Evolutionary conservation across 2,329 filamentous ascomycete genomes (phyloP).

Genomic region (Mycocentrospora acerina): DNA sequence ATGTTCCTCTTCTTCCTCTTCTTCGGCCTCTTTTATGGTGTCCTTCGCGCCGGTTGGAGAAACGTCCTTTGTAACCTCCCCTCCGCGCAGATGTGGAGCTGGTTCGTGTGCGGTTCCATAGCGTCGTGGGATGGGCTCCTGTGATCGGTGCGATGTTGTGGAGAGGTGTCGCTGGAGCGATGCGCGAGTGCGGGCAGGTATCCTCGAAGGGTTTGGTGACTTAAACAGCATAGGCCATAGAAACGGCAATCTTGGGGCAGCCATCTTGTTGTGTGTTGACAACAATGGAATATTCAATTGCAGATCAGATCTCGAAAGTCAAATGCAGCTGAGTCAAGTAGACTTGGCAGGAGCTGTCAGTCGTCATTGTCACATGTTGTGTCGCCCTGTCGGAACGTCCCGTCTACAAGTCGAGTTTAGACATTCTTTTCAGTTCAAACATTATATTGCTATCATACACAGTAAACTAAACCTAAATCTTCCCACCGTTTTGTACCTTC

Average conservation of each 20-base stretch:
- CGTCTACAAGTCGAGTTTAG: no score
- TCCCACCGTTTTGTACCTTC: not conserved
- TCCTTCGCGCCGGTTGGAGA: constrained; percentile 5
- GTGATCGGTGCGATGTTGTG: constrained; percentile 28
- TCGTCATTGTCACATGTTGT: no score
- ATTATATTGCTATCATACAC: constrained; percentile 1
- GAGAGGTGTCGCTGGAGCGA: constrained; percentile 23
- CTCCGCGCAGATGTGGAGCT: constrained; percentile 39
- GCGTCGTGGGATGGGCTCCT: constrained; percentile 41
- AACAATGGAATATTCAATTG: constrained; percentile 1
- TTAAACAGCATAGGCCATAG: constrained; percentile 50
- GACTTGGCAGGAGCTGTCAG: constrained; percentile 7
- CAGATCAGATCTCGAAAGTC: constrained; percentile 6
- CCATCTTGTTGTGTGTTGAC: constrained; percentile 34
- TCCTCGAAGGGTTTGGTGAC: constrained; percentile 25
- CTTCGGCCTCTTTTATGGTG: constrained; percentile 21
- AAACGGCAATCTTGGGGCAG: constrained; percentile 48
- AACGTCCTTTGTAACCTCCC: constrained; percentile 7
- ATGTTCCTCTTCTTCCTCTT: constrained; percentile 24
- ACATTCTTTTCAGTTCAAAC: no score
- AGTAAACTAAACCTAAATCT: not conserved
- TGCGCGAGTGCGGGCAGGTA: constrained; percentile 21
- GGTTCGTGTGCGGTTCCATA: constrained; percentile 54
- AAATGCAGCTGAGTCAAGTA: constrained; percentile 12
- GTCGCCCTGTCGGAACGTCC: no score